Base-by-base conservation (phyloP, 179 eudicot species). In the Kewa caespitosa region DNA sequence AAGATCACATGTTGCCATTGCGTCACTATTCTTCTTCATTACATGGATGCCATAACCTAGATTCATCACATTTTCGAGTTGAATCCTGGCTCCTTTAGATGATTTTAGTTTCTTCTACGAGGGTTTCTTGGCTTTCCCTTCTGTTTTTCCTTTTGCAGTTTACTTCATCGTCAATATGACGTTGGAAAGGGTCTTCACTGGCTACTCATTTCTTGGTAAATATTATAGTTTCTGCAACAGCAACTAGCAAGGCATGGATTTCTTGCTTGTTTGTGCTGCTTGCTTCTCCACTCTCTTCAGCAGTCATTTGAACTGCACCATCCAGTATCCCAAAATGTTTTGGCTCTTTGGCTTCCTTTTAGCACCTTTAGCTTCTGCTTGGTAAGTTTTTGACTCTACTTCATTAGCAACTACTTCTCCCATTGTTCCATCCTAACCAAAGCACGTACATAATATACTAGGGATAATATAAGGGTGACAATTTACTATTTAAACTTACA, bases 351-450 rank as follows among this genome's bases (percentile, higher is more conserved):
- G 78, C 81, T 96, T 96, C 91, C 89, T 93, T 78, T 91, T 91
- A 69, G 89, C 84, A 76, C 81, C 89, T 84, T 93, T 91, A 38
- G 83, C 76, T 73, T 75, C 84, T 81, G 87, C 89, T 69, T 92
- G 90, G 57, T 90, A 81, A 60, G 84, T 84, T 30, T 88, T 90
- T 84, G 93, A 79, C 83, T 93, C 89, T 36, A 93, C 95, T 79
- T 96, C 93, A 85, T 98, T 89, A 96, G 87, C 81, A 96, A 81
- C 84, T 96, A 96, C 71, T 96, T 93, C 82, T 91, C 91, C 99
- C 99, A 96, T 85, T 96, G 96, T 72, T 89, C 96, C 67, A 52
- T 90, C 97, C 93, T 89, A 65, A 89, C 96, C 99, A 93, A 80
- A 72, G 50, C 27, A 82, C 23, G 31, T 67, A 67, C 61, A 41